These are phyloP conservation scores for Ophiostoma perfectum DNA, from an alignment of 2,329 filamentous ascomycete genomes.

Conservation along the genomic window DNA sequence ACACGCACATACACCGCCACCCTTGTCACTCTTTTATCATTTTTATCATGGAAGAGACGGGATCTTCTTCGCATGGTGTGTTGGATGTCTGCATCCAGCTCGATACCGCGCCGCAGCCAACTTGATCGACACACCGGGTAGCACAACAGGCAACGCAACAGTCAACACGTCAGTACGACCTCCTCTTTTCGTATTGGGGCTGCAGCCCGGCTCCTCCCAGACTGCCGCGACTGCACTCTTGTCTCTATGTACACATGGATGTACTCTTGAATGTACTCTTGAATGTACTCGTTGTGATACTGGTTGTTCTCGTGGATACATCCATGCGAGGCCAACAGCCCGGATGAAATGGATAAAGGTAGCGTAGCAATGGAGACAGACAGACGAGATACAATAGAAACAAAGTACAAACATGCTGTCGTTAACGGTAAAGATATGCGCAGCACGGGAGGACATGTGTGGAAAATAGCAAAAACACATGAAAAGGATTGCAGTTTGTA, in stretches of 20 bases:
- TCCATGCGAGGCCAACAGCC: neutral
- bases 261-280: neutral
- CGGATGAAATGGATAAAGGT: neutral
- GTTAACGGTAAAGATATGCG: neutral
- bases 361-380: neutral
- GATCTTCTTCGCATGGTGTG: neutral
- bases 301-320: neutral
- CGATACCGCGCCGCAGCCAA: conserved; percentile 5
- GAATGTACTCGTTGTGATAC: neutral
- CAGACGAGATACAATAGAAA: too few relatives aligned
- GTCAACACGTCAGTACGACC: neutral
- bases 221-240: neutral
- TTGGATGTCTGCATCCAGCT: neutral
- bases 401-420: neutral
- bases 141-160: neutral
- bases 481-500: too few relatives aligned
- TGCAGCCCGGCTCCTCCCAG: too few relatives aligned
- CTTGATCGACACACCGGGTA: neutral
- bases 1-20: too few relatives aligned
- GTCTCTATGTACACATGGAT: neutral
- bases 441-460: too few relatives aligned
- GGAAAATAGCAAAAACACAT: too few relatives aligned
- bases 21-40: neutral
- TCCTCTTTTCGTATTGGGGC: neutral
- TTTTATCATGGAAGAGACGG: neutral